Conservation (phyloP, 2,329 filamentous ascomycete species). For the Trichoderma sp. region DNA sequence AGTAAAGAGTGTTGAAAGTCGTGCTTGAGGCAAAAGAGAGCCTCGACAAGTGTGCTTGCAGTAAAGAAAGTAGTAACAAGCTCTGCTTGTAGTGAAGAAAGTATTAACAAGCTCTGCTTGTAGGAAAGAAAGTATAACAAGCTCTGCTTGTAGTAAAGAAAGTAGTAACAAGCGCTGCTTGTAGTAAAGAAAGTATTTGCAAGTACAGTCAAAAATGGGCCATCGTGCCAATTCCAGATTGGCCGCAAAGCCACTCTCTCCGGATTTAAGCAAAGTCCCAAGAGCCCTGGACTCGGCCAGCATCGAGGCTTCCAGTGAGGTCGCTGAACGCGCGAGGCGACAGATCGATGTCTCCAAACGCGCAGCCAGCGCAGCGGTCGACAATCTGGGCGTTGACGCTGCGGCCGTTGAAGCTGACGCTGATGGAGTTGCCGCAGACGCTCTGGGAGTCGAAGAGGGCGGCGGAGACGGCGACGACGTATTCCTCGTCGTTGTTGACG, state of each 20-base stretch:
- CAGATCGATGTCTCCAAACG: conserved; percentile 38
- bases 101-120: neutral
- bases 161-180: neutral
- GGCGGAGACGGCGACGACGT: conserved; percentile 65
- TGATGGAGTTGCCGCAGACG: conserved; percentile 62
- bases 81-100: neutral
- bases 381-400: conserved; percentile 63
- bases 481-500: conserved; percentile 50
- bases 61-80: neutral
- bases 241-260: no score
- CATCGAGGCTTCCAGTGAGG: conserved; percentile 36
- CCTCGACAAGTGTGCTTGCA: neutral
- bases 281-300: conserved; percentile 24
- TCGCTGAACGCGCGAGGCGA: conserved; percentile 25
- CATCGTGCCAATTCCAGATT: no score
- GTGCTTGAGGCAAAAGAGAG: neutral
- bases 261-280: conserved; percentile 28
- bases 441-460: conserved; percentile 60
- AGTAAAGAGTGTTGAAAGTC: neutral
- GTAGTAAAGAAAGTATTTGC: neutral
- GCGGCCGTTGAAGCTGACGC: conserved; percentile 48
- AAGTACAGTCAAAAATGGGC: neutral
- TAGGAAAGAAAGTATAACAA: neutral
- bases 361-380: conserved; percentile 59
- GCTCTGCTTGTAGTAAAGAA: neutral